A percentile compares a stretch with the other conserved stretches of the same genome.
Evolutionary conservation across 495 filamentous ascomycete species (phyloP).

Genomic region (Tetracladium setigerum): DNA sequence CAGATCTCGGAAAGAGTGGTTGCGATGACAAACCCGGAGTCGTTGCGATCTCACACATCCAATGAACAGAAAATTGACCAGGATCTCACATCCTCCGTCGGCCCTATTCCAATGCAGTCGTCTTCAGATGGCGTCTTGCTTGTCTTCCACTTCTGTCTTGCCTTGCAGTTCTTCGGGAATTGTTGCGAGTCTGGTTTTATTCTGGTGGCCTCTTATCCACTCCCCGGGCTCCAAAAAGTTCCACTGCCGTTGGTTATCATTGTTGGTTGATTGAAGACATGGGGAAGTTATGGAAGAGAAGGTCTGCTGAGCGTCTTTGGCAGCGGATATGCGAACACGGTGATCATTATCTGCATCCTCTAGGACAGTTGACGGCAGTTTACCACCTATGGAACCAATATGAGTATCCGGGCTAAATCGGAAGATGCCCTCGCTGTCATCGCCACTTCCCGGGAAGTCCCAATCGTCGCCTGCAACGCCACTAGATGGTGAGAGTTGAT

Average conservation of each 20-base stretch:
- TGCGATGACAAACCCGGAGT: too few species aligned
- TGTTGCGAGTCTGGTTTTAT: background rate
- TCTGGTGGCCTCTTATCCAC: background rate
- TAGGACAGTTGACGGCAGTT: background rate
- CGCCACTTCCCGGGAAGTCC: background rate
- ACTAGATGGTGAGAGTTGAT: background rate
- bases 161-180: slow-evolving; percentile 3
- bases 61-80: too few species aligned
- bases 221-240: background rate
- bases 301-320: background rate
- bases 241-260: background rate
- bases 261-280: background rate
- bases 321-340: background rate
- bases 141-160: too few species aligned
- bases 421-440: background rate
- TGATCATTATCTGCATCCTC: background rate
- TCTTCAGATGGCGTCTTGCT: too few species aligned
- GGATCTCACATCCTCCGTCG: too few species aligned
- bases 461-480: background rate
- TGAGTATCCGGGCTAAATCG: background rate
- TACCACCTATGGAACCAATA: background rate
- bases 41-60: too few species aligned
- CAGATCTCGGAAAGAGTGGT: too few species aligned
- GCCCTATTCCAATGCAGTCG: too few species aligned
- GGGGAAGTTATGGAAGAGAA: too few species aligned